Evolutionary conservation across 495 filamentous ascomycete species (phyloP), one percentile per base, ranked within the genome.

Genomic region (Copromyces sp.): DNA sequence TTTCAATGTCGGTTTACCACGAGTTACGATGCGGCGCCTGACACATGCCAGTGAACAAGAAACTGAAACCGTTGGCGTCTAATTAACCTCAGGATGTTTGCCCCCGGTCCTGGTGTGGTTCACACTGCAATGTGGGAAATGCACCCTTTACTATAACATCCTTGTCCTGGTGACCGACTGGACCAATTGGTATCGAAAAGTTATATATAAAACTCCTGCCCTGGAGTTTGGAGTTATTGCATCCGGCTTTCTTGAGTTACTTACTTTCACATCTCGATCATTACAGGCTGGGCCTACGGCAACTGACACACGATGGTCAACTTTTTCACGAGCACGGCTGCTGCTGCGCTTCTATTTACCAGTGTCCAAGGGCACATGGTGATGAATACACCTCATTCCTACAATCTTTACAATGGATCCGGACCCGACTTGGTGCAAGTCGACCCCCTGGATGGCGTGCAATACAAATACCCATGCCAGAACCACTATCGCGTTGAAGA

Each of bases 381-480:
- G 59, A 90, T 96, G 88, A 80, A 70, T 35, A 80, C 75, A 4
- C 93, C 93, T 0, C 79, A 82, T 29, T 91, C 92, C 1, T 95
- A 85, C 74, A 79, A 78, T 74, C 41, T 69, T 53, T 39, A 78
- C 61, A 71, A 12, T 0, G 82, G 87, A 42, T 37, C 35, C 35
- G 35, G 12, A 53, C 9, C 72, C 75, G 2, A 32, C 68, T 78
- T 3, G 35, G 35, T 37, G 5, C 86, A 87, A 81, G 90, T 88
- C 75, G 82, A 85, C 4, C 93, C 93, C 9, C 83, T 93, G 20
- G 73, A 72, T 4, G 53, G 83, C 81, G 74, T 79, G 69, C 87
- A 86, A 8, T 82, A 79, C 29, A 84, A 92, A 75, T 97, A 90
- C 79, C 93, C 93, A 3, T 95, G 93, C 87, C 90, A 93, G 80